These are phyloP conservation scores for Wickerhamiella qilinensis DNA, from an alignment of 805 yeast species.

Conservation along the genomic window DNA sequence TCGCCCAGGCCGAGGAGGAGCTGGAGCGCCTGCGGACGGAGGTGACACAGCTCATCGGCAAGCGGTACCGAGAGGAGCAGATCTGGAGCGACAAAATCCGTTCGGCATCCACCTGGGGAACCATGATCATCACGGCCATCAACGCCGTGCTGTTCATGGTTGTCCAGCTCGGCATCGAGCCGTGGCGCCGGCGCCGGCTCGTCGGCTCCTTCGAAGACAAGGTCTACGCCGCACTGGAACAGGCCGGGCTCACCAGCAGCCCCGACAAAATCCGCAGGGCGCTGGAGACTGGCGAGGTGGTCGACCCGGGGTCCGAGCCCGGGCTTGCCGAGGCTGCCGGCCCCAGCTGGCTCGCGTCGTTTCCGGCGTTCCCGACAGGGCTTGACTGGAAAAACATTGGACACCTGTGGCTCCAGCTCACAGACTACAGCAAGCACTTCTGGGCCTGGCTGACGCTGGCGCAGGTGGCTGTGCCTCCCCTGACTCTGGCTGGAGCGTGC, in stretches of 20 bases:
- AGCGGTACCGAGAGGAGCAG: slow-evolving; percentile 91
- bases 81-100: slow-evolving; percentile 96
- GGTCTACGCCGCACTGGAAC: slow-evolving; percentile 30
- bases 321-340: too few relatives aligned
- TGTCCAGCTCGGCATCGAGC: slow-evolving; percentile 81
- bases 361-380: too few relatives aligned
- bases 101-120: slow-evolving; percentile 92
- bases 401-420: too few relatives aligned
- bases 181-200: slow-evolving; percentile 75
- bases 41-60: slow-evolving; percentile 60
- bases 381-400: too few relatives aligned
- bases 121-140: slow-evolving; percentile 75
- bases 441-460: neutral
- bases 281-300: too few relatives aligned
- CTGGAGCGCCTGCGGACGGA: slow-evolving; percentile 39
- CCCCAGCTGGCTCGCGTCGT: too few relatives aligned
- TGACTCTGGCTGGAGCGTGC: neutral
- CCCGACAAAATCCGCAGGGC: too few relatives aligned
- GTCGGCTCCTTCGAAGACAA: slow-evolving; percentile 73
- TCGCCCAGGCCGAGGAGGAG: slow-evolving; percentile 29
- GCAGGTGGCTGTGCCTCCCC: neutral
- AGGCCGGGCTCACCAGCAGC: neutral
- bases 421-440: neutral
- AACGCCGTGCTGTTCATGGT: slow-evolving; percentile 62
- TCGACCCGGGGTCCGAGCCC: too few relatives aligned